Base-by-base conservation (phyloP, 352 stramenopile genomes). In the Phytopythium mirpurense region DNA sequence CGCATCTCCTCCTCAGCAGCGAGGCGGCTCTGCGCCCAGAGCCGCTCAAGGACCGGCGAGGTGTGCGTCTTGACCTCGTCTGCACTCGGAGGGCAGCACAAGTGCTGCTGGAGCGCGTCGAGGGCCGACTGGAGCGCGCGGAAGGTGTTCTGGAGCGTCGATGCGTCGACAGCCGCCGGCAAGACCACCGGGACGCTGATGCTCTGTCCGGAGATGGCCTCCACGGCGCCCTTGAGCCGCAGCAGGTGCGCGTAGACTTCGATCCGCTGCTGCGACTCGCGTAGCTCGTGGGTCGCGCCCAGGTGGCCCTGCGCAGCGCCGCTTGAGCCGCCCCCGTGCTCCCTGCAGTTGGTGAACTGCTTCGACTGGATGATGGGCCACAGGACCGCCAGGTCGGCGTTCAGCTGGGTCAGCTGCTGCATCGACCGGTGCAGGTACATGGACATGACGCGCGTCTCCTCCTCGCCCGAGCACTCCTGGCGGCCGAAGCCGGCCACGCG, bases 21-120 rank as follows among this genome's bases (percentile, higher is more conserved):
- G 9, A 60, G 21, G 1, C 58, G 67, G 11, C 56, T 60, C 32
- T 65, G 40, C 3, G 35, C 40, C 67, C 67, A 75, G 3, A 75
- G 24, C 0, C 26, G 21, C 0, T 75, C 63, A 1, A 75, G 54
- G 1, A 41, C 42, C 10, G 59, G 18, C 24, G 52, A 38, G 18
- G 50, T 51, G n/a, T 54, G 47, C 6, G 27, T 24, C 37, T 40
- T 47, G n/a, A 47, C 23, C 29, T 41, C 24, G 2, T 54, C 48
- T 9, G 24, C 23, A n/a, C 24, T 54, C 7, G 48, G 48, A 18
- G 23, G 23, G 1, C 18, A 23, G 6, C 15, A 35, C 9, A 70
- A 36, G 10, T 57, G 24, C 11, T 59, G 31, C 36, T 67, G 54
- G 16, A 72, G 36, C 5, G 35, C 32, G 15, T 50, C 46, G 2